These are phyloP conservation scores for Pseudogymnoascus sp. DNA, from an alignment of 2,329 filamentous ascomycete genomes.

Conservation along the genomic window DNA sequence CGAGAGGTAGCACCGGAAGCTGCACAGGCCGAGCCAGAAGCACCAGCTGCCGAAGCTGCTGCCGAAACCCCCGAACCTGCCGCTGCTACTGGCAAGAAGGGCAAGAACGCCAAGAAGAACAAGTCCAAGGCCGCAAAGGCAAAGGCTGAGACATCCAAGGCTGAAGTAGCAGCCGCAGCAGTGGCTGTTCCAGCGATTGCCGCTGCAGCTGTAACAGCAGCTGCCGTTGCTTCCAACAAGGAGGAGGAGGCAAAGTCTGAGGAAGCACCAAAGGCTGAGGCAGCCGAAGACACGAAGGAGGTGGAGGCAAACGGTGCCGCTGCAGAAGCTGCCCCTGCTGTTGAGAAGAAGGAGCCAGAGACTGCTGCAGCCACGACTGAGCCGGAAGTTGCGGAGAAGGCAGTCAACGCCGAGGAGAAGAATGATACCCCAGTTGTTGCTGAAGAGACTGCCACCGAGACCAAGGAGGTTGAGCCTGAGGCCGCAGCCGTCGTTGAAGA, in stretches of 20 bases:
- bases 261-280: background rate
- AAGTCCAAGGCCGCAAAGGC: background rate
- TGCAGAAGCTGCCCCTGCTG: background rate
- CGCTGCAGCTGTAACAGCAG: background rate
- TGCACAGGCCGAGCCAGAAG: background rate
- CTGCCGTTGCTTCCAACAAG: background rate
- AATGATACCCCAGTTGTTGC: conserved; percentile 1
- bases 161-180: background rate
- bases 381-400: background rate
- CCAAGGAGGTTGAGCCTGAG: background rate
- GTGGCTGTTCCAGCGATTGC: background rate
- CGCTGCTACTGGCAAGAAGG: background rate
- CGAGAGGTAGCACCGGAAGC: background rate
- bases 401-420: background rate
- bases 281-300: background rate
- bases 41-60: background rate
- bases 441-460: background rate
- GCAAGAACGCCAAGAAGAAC: background rate
- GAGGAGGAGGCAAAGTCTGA: background rate
- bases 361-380: background rate
- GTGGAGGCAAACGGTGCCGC: background rate
- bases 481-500: background rate
- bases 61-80: background rate
- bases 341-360: background rate
- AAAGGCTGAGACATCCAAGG: background rate